Percentiles rank a stretch among this genome's conserved stretches.
These are phyloP conservation scores for Eucalyptus fibrosa DNA, from an alignment of 345 rosid genomes.

Conservation along the genomic window DNA sequence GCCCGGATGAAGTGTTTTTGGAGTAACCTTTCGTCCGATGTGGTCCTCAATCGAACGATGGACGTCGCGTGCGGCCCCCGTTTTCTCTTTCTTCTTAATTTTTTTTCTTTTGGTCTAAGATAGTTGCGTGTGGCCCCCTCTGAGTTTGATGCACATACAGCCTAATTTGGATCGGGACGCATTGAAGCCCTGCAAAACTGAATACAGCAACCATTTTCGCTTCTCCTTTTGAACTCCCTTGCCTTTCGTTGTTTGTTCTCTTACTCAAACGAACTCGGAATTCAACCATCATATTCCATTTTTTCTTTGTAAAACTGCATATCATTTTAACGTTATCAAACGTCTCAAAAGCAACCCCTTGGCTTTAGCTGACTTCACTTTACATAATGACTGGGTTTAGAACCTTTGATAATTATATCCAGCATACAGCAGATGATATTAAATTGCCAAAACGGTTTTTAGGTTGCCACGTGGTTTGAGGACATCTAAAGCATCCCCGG, in stretches of 20 bases:
- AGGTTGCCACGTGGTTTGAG: not conserved
- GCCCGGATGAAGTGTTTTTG: no score
- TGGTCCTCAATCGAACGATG: no score
- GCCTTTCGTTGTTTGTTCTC: not conserved
- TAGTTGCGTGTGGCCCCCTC: no score
- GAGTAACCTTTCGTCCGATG: no score
- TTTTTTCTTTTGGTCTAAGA: no score
- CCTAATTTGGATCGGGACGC: not conserved
- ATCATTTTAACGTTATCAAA: not conserved
- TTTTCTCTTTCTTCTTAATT: no score
- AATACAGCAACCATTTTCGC: not conserved
- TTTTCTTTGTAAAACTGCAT: not conserved
- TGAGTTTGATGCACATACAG: no score
- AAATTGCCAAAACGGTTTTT: not conserved
- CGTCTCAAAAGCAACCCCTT: not conserved
- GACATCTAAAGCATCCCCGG: not conserved
- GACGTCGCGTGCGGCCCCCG: no score
- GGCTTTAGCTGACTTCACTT: not conserved
- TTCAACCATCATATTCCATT: not conserved
- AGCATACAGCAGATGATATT: not conserved
- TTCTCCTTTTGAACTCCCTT: not conserved
- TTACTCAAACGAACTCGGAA: not conserved
- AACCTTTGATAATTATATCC: not conserved
- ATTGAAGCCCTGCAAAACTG: not conserved
- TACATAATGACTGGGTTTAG: not conserved